These are phyloP conservation scores for Cyclotella atomus DNA, from an alignment of 108 stramenopile species.

Conservation along the genomic window DNA sequence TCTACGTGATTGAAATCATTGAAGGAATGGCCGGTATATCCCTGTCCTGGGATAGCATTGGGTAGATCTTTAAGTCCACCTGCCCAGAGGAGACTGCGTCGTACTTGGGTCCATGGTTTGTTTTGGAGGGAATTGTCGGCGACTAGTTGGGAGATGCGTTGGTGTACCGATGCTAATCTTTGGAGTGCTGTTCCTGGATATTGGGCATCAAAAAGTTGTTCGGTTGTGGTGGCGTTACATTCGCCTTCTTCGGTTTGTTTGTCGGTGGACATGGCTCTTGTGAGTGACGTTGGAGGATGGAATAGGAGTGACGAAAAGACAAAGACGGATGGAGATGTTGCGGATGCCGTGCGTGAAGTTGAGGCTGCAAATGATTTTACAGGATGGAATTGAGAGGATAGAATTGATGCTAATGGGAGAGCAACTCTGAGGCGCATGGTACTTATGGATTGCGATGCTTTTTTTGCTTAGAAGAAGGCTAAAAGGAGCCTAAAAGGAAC, in stretches of 20 bases:
- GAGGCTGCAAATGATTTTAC: neutral
- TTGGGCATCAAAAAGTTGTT: constrained; percentile 44
- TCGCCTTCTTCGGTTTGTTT: neutral
- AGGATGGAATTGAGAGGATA: neutral
- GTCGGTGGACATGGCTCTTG: constrained; percentile 1
- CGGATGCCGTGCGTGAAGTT: neutral
- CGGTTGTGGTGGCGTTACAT: constrained; percentile 1
- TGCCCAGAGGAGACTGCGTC: constrained; percentile 87
- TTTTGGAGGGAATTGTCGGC: constrained; percentile 52
- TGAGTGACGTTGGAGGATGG: neutral
- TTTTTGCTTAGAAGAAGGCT: too few species aligned
- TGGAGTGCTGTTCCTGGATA: constrained; percentile 88
- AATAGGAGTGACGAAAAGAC: neutral
- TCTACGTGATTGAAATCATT: constrained; percentile 94
- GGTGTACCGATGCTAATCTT: constrained; percentile 64
- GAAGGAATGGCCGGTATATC: constrained; percentile 93
- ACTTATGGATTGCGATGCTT: neutral
- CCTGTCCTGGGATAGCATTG: constrained; percentile 75
- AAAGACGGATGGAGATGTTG: neutral
- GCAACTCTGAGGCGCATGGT: constrained; percentile 1
- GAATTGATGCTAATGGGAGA: neutral
- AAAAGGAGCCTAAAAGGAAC: too few species aligned
- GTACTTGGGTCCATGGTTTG: constrained; percentile 78
- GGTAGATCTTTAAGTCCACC: constrained; percentile 85
- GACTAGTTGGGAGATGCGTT: constrained; percentile 60